Evolutionary conservation across 148 eudicot species (phyloP).

Genomic region (Camellia granthamiana): DNA sequence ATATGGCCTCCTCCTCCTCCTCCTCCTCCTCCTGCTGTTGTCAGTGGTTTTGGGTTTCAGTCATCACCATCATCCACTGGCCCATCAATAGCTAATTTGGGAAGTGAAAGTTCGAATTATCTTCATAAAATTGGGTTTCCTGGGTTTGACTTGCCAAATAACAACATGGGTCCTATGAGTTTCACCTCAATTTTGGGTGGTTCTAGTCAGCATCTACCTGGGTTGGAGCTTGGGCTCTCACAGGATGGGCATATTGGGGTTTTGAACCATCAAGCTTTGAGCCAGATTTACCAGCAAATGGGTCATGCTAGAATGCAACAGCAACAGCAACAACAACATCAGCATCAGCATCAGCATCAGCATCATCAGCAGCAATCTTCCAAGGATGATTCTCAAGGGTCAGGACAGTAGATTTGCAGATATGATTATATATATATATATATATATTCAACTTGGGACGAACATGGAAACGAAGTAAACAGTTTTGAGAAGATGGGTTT

Average conservation of each 20-base stretch:
- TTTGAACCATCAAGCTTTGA: conserved; percentile 44
- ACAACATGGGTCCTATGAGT: conserved; percentile 54
- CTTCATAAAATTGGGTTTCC: conserved; percentile 50
- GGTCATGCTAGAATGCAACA: conserved; percentile 47
- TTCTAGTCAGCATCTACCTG: conserved; percentile 49
- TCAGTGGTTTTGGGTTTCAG: conserved; percentile 36
- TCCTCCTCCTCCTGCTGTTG: conserved; percentile 6
- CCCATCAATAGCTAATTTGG: conserved; percentile 26
- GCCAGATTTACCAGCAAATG: conserved; percentile 69
- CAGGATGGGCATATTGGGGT: conserved; percentile 65
- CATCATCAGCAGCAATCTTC: conserved; percentile 44
- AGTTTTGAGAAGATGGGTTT: conserved; percentile 10
- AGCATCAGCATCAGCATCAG: conserved; percentile 37
- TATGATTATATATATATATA: neutral
- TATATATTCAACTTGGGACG: neutral
- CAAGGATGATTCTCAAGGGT: conserved; percentile 73
- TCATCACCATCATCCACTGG: conserved; percentile 22
- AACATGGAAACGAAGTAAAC: neutral
- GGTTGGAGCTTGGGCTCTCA: conserved; percentile 71
- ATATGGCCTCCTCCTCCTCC: conserved; percentile 45
- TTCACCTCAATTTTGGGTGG: conserved; percentile 63
- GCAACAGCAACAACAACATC: conserved; percentile 22
- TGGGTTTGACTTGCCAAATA: conserved; percentile 48
- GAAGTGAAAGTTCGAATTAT: conserved; percentile 35
- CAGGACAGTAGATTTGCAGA: conserved; percentile 35